Percentiles rank a stretch among this genome's conserved stretches.
phyloP scores from a whole-genome alignment of 2,329 filamentous ascomycete species.

The Diaporthe longicolla region DNA sequence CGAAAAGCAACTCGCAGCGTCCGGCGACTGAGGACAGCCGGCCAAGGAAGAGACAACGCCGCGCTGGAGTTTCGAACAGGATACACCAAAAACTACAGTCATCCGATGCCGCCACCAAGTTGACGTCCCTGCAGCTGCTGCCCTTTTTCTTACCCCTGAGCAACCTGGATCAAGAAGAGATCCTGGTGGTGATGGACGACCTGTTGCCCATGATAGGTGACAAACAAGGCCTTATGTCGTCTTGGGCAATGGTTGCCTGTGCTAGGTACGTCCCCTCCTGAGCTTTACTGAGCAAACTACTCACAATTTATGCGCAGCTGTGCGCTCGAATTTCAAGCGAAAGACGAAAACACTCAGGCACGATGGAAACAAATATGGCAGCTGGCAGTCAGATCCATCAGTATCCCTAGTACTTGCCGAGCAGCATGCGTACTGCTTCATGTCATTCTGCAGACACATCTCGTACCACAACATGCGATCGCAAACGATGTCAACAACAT shows the following conservation, averaged over 20 bases:
- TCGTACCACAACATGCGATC: constrained; percentile 78
- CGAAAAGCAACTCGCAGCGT: constrained; percentile 46
- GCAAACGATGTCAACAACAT: constrained; percentile 80
- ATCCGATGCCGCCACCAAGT: constrained; percentile 58
- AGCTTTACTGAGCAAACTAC: constrained; percentile 1
- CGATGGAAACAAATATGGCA: constrained; percentile 85
- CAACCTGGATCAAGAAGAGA: constrained; percentile 63
- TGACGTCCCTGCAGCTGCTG: constrained; percentile 70
- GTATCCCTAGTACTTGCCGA: constrained; percentile 79
- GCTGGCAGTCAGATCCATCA: constrained; percentile 77
- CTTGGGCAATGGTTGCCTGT: constrained; percentile 89
- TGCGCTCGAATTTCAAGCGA: constrained; percentile 59
- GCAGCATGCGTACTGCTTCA: constrained; percentile 82
- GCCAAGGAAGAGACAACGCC: constrained; percentile 66
- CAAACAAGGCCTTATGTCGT: constrained; percentile 76
- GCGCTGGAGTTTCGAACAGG: constrained; percentile 59
- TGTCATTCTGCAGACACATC: constrained; percentile 73
- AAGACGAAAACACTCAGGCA: constrained; percentile 55
- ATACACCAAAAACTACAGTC: constrained; percentile 65
- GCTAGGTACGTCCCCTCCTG: constrained; percentile 71
- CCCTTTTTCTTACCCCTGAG: constrained; percentile 68
- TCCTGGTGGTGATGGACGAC: constrained; percentile 69
- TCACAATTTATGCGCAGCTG: constrained; percentile 55
- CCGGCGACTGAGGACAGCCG: constrained; percentile 59
- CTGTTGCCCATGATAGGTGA: constrained; percentile 74